Evolutionary conservation across 2,329 filamentous ascomycete genomes (phyloP).

Genomic region (Curvularia verruculosa): DNA sequence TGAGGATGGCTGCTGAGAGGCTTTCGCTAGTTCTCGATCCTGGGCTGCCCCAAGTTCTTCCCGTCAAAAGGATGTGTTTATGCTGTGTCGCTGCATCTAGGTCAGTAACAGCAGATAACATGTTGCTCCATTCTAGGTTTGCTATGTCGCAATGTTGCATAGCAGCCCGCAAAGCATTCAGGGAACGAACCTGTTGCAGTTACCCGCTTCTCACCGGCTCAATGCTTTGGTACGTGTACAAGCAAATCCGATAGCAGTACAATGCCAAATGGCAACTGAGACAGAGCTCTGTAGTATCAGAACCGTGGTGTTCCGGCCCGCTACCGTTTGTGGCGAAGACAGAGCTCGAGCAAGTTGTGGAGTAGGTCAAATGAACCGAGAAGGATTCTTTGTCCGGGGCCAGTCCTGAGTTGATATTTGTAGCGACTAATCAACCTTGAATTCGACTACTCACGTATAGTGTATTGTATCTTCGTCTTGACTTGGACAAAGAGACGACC

Average conservation of each 20-base stretch:
- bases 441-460: slow-evolving; percentile 44
- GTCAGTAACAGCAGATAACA: slow-evolving; percentile 33
- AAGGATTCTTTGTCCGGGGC: slow-evolving; percentile 47
- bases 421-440: slow-evolving; percentile 44
- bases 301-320: slow-evolving; percentile 40
- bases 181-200: slow-evolving; percentile 45
- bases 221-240: slow-evolving; percentile 32
- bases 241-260: slow-evolving; percentile 33
- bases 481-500: slow-evolving; percentile 50
- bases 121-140: slow-evolving; percentile 37
- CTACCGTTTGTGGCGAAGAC: slow-evolving; percentile 43
- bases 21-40: slow-evolving; percentile 1
- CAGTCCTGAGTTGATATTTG: slow-evolving; percentile 48
- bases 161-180: slow-evolving; percentile 33
- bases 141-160: slow-evolving; percentile 44
- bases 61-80: slow-evolving; percentile 18
- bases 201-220: slow-evolving; percentile 41
- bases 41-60: slow-evolving; percentile 17
- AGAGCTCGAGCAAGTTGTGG: slow-evolving; percentile 35
- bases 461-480: slow-evolving; percentile 43
- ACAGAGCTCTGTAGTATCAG: slow-evolving; percentile 42
- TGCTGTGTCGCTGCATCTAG: slow-evolving; percentile 29
- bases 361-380: slow-evolving; percentile 39
- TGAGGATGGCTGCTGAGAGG: slow-evolving; percentile 10
- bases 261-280: slow-evolving; percentile 26